Conservation (phyloP, 148 eudicot genomes). For the Cornus florida region DNA sequence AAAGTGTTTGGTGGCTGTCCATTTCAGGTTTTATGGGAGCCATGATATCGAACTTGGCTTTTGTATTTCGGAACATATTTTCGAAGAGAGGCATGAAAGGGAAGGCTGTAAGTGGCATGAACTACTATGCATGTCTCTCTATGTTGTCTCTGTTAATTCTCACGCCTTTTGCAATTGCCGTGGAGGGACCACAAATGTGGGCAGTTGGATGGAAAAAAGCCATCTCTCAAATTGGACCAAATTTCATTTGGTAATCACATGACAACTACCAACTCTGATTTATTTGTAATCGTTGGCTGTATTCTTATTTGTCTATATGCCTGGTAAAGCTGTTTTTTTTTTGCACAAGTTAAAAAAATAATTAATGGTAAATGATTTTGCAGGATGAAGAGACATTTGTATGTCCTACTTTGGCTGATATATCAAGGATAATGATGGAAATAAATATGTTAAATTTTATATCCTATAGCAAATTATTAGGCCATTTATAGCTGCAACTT, state of each 20-base stretch:
- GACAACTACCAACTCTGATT: slow-evolving; percentile 27
- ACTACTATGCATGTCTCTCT: slow-evolving; percentile 47
- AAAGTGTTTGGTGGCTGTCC: slow-evolving; percentile 14
- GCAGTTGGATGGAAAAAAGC: slow-evolving; percentile 41
- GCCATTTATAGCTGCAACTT: neutral
- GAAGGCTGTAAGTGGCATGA: slow-evolving; percentile 43
- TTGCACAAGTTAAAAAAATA: neutral
- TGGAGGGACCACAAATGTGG: slow-evolving; percentile 52
- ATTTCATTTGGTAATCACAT: slow-evolving; percentile 39
- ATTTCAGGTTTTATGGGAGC: slow-evolving; percentile 48
- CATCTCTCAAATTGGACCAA: slow-evolving; percentile 35
- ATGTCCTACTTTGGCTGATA: neutral
- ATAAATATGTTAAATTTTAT: neutral
- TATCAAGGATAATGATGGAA: neutral
- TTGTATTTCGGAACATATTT: slow-evolving; percentile 40
- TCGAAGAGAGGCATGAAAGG: slow-evolving; percentile 52
- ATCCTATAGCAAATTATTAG: neutral
- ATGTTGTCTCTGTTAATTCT: slow-evolving; percentile 34
- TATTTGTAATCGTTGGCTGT: slow-evolving; percentile 8
- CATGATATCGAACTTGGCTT: slow-evolving; percentile 45
- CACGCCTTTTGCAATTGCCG: slow-evolving; percentile 45
- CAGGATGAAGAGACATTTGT: neutral
- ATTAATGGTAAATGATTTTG: neutral
- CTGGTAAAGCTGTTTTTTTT: neutral
- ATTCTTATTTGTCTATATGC: neutral